phyloP scores from a whole-genome alignment of 2,329 filamentous ascomycete species.

The Scedosporium apiospermum region DNA sequence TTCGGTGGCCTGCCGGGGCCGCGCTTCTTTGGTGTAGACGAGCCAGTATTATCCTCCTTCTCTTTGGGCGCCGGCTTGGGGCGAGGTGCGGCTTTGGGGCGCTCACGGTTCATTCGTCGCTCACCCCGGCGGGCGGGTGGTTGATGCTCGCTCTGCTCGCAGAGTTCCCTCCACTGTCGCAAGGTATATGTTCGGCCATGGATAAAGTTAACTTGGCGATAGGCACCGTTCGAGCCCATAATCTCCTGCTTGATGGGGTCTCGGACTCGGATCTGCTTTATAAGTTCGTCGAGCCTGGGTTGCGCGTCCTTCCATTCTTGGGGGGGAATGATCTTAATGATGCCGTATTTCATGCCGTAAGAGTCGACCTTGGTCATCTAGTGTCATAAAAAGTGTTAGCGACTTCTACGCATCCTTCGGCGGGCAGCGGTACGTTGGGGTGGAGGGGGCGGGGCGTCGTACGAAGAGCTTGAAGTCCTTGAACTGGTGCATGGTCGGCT shows the following conservation, averaged over 20 bases:
- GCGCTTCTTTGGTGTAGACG: slow-evolving; percentile 22
- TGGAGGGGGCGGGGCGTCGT: slow-evolving; percentile 11
- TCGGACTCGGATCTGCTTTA: slow-evolving; percentile 88
- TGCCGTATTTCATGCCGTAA: slow-evolving; percentile 95
- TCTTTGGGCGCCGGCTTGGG: slow-evolving; percentile 16
- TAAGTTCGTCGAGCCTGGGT: slow-evolving; percentile 68
- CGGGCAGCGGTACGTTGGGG: neutral
- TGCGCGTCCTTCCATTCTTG: slow-evolving; percentile 83
- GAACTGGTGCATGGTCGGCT: slow-evolving; percentile 91
- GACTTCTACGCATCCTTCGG: neutral
- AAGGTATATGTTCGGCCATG: slow-evolving; percentile 95
- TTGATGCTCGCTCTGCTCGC: slow-evolving; percentile 91
- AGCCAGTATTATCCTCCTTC: neutral
- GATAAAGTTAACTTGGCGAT: slow-evolving; percentile 93
- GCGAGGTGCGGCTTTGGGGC: slow-evolving; percentile 33
- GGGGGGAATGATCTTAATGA: slow-evolving; percentile 91
- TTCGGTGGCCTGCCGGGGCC: slow-evolving; percentile 29
- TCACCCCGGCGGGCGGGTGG: slow-evolving; percentile 86
- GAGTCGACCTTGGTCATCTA: slow-evolving; percentile 75
- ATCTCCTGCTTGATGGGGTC: slow-evolving; percentile 99
- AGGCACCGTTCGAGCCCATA: slow-evolving; percentile 88
- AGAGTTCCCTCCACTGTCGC: slow-evolving; percentile 89
- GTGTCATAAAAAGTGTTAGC: slow-evolving; percentile 16
- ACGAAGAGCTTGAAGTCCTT: slow-evolving; percentile 88
- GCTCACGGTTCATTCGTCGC: slow-evolving; percentile 54